Conservation (phyloP, 345 rosid genomes). For the Eutrema heterophyllum region DNA sequence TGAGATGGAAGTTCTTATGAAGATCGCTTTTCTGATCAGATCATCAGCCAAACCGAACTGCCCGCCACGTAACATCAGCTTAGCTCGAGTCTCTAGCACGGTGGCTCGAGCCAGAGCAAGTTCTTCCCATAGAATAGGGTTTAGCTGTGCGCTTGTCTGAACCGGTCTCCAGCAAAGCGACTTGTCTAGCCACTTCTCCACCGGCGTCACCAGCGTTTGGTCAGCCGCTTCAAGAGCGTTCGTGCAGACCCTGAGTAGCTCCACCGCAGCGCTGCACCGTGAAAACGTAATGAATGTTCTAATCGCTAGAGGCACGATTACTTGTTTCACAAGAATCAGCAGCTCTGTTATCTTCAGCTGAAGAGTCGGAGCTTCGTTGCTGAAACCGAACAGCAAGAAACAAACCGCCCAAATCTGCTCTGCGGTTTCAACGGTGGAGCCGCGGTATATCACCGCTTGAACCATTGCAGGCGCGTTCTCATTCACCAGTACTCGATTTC, state of each 20-base stretch:
- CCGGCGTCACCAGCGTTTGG: constrained; percentile 77
- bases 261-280: constrained; percentile 73
- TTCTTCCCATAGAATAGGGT: constrained; percentile 92
- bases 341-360: constrained; percentile 72
- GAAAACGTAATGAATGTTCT: constrained; percentile 73
- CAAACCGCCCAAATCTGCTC: constrained; percentile 88
- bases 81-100: constrained; percentile 88
- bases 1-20: constrained; percentile 74
- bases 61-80: constrained; percentile 84
- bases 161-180: constrained; percentile 90
- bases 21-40: constrained; percentile 79
- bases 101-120: constrained; percentile 81
- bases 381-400: constrained; percentile 71
- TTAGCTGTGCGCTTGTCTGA: constrained; percentile 79
- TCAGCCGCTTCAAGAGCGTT: constrained; percentile 83
- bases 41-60: constrained; percentile 84
- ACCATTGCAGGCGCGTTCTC: constrained; percentile 65
- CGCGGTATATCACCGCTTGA: constrained; percentile 64
- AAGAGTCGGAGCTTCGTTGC: constrained; percentile 53
- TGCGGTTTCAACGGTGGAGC: constrained; percentile 45
- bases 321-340: constrained; percentile 50
- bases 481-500: constrained; percentile 40
- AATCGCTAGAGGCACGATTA: constrained; percentile 72
- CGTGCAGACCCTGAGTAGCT: constrained; percentile 83
- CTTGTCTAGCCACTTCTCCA: constrained; percentile 77